Evolutionary conservation across 2,329 filamentous ascomycete species (phyloP).

Genomic region (Tolypocladium tropicale): DNA sequence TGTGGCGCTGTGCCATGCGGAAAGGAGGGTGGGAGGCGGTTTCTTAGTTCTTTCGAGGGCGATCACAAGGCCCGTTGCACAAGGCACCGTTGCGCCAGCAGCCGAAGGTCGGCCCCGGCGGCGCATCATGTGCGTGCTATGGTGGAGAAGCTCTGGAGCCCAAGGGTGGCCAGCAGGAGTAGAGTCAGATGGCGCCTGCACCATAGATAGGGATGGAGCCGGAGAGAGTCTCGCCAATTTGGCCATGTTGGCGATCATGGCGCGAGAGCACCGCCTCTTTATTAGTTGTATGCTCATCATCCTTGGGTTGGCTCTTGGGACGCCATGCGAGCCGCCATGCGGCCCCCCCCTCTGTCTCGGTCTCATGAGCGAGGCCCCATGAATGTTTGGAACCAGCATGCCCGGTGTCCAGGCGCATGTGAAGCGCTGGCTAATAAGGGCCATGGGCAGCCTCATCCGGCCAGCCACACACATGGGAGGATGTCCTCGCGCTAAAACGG

Average conservation of each 20-base stretch:
- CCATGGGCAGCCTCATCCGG: background rate
- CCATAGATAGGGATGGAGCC: background rate
- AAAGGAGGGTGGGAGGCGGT: too few relatives aligned
- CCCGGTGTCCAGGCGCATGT: background rate
- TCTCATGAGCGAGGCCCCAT: background rate
- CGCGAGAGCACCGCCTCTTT: background rate
- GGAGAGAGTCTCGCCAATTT: too few relatives aligned
- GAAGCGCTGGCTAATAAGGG: background rate
- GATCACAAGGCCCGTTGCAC: background rate
- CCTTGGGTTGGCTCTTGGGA: too few relatives aligned
- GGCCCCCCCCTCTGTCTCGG: background rate
- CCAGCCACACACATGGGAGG: background rate
- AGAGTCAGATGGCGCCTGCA: background rate
- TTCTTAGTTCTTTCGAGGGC: background rate
- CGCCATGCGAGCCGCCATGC: too few relatives aligned
- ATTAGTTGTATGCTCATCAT: too few relatives aligned
- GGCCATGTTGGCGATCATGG: background rate
- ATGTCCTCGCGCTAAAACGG: slow-evolving; percentile 3
- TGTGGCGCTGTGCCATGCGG: background rate
- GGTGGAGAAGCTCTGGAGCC: background rate
- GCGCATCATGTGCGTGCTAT: background rate
- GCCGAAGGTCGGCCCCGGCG: background rate
- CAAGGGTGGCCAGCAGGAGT: background rate
- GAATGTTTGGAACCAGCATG: background rate
- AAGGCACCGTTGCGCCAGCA: background rate